Conservation (phyloP, 1,284 basidiomycete species). For the Apiotrichum gamsii region DNA sequence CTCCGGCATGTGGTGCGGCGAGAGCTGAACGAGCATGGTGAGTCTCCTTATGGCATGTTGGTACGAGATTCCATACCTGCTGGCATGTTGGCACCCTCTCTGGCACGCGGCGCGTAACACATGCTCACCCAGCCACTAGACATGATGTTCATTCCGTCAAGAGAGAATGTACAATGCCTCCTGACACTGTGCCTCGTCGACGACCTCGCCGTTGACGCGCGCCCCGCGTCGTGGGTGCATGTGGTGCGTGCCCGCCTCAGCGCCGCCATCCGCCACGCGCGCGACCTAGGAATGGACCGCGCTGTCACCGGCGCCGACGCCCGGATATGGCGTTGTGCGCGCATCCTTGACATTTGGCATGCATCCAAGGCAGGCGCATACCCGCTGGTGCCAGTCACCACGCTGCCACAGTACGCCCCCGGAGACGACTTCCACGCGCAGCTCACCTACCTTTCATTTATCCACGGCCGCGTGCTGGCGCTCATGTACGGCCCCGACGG, state of each 20-base stretch:
- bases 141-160: constrained; percentile 15
- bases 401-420: neutral
- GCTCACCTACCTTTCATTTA: constrained; percentile 9
- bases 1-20: constrained; percentile 15
- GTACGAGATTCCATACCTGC: no score
- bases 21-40: constrained; percentile 20
- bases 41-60: neutral
- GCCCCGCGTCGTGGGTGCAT: constrained; percentile 14
- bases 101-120: no score
- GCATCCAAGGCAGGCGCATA: constrained; percentile 20
- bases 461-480: constrained; percentile 13
- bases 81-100: no score
- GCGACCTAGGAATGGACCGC: constrained; percentile 20
- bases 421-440: constrained; percentile 15
- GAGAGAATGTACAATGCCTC: constrained; percentile 24
- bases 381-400: neutral
- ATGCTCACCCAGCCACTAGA: constrained; percentile 11
- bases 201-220: constrained; percentile 19
- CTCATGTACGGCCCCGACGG: constrained; percentile 22
- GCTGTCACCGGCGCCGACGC: constrained; percentile 2
- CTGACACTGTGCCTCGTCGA: constrained; percentile 23
- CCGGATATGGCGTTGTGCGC: constrained; percentile 22
- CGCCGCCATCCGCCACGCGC: constrained; percentile 22
- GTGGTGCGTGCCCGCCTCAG: constrained; percentile 16
- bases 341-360: constrained; percentile 25